A percentile compares a stretch with the other conserved stretches of the same genome.
Evolutionary conservation across 2,329 filamentous ascomycete species (phyloP).

Genomic region (Aspergillus uvarum): DNA sequence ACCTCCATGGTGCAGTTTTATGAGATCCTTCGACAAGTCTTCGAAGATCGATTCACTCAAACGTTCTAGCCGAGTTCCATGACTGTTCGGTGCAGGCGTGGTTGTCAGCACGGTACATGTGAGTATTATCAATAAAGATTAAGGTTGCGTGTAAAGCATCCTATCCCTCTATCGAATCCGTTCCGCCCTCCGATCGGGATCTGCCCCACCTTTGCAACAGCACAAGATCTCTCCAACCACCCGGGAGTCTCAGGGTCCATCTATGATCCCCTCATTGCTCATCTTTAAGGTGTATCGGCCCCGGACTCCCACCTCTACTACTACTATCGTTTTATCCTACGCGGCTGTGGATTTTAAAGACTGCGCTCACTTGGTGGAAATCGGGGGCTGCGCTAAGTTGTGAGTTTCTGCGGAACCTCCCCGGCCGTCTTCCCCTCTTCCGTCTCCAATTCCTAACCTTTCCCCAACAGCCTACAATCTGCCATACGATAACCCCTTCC

Average conservation of each 20-base stretch:
- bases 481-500: slow-evolving; percentile 5
- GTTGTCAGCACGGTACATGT: too few species aligned
- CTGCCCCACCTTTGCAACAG: slow-evolving; percentile 6
- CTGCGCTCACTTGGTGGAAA: background rate
- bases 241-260: background rate
- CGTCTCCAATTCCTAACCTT: background rate
- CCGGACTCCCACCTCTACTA: too few species aligned
- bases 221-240: background rate
- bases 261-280: background rate
- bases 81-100: slow-evolving; percentile 7
- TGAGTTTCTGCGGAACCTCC: background rate
- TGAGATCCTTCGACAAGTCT: background rate
- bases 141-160: background rate
- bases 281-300: background rate
- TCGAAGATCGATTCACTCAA: background rate
- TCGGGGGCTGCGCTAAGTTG: background rate
- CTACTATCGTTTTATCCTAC: too few species aligned
- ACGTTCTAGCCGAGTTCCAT: slow-evolving; percentile 5
- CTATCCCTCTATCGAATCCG: slow-evolving; percentile 1
- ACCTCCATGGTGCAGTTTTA: too few species aligned
- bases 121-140: background rate
- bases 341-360: background rate
- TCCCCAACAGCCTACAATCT: slow-evolving; percentile 6
- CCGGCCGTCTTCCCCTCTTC: slow-evolving; percentile 8
- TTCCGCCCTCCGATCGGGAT: background rate